Evolutionary conservation across 2,329 filamentous ascomycete genomes (phyloP).

Genomic region (Alternaria hordeiaustralica): DNA sequence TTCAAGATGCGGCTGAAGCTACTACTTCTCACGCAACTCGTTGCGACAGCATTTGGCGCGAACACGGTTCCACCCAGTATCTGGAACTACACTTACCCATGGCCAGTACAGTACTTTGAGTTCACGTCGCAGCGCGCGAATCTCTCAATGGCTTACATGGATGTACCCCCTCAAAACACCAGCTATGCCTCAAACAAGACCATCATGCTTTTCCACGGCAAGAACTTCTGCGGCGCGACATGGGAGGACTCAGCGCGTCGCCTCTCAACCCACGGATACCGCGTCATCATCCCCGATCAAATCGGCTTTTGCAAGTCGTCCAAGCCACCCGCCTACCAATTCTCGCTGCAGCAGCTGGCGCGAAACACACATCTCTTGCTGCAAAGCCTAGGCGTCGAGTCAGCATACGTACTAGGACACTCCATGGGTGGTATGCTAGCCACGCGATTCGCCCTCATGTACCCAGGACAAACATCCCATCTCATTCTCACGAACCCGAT

Average conservation of each 20-base stretch:
- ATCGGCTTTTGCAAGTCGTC: conserved; percentile 65
- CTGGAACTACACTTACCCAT: conserved; percentile 57
- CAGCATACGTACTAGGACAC: conserved; percentile 60
- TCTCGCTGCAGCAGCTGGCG: conserved; percentile 59
- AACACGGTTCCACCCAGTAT: conserved; percentile 20
- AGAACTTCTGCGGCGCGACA: conserved; percentile 63
- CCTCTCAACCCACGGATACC: conserved; percentile 55
- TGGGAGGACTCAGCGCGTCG: conserved; percentile 58
- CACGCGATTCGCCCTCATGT: conserved; percentile 60
- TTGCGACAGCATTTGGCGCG: conserved; percentile 10
- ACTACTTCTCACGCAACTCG: conserved; percentile 4
- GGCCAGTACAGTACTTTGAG: conserved; percentile 55
- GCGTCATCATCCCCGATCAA: conserved; percentile 62
- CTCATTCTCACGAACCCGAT: conserved; percentile 61
- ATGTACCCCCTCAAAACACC: conserved; percentile 49
- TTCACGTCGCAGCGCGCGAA: conserved; percentile 57
- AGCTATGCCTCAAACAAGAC: conserved; percentile 49
- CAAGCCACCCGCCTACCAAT: conserved; percentile 60
- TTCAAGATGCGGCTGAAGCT: conserved; percentile 11
- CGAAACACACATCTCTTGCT: conserved; percentile 60
- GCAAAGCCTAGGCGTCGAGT: conserved; percentile 51
- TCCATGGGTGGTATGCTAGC: conserved; percentile 64
- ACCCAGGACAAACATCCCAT: conserved; percentile 51
- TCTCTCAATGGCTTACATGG: conserved; percentile 65
- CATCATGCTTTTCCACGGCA: conserved; percentile 61